Evolutionary conservation across 345 rosid genomes (phyloP), one percentile per base, ranked within the genome.

Genomic region (Dimocarpus longan): DNA sequence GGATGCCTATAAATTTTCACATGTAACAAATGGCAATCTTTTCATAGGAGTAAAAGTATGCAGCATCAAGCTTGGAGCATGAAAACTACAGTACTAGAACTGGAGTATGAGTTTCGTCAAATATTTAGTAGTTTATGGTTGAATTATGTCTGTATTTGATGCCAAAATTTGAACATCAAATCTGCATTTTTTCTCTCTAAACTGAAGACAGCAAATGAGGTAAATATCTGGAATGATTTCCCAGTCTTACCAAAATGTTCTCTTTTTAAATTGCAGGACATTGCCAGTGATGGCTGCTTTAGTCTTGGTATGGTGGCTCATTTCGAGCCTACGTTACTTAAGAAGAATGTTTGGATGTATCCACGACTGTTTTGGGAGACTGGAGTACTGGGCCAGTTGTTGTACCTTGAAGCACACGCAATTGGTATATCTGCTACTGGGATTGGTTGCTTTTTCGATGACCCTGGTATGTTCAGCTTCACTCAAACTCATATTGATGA

Each of bases 331-430:
- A 80, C 84, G 2, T 78, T 93, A 88, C 79, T 66, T 10, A 80
- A 85, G 75, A 93, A 84, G 79, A 88, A 93, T 65, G 83, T 85
- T 0, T 93, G 97, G 94, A 93, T 94, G 98, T 94, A 94, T 82
- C 97, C 97, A 59, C 83, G 96, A 66, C 77, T 94, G 73, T 94
- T 91, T 70, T 93, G 98, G 98, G 98, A 94, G 83, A 93, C 97
- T 43, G 97, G 98, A 84, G 88, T 90, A 78, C 83, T 94, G 82
- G 98, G 98, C 19, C 98, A 94, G 80, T 90, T 94, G 43, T 79
- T 94, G 83, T 93, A 94, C 83, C 89, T 94, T 5, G 98, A 94
- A 89, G 91, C 98, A 19, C 98, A 94, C 81, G 98, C 98, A 7
- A 68, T 93, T 83, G 98, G 95, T 74, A 84, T 94, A 52, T 94